Base-by-base conservation (phyloP, 2,329 filamentous ascomycete genomes). In the Colletotrichum costaricense region DNA sequence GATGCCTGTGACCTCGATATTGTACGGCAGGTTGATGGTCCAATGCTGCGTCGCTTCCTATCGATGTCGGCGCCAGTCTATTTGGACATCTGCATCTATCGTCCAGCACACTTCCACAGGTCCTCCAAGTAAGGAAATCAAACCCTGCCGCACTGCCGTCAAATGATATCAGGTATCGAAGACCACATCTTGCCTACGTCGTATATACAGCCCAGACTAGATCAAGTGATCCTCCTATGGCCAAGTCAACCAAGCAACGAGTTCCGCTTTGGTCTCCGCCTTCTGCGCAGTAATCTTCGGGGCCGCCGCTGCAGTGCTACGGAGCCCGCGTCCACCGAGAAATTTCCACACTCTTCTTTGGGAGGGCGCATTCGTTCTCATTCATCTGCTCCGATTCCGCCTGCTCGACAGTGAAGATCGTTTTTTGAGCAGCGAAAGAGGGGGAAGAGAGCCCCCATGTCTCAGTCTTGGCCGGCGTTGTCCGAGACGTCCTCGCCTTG, bases 261-360 rank as follows among this genome's bases (percentile, higher is more conserved):
- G 59, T 73, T 55, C 42, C 22, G 42, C 55, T 26, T 24, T 22
- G n/a, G 33, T 14, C 14, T 42, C 26, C 38, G 26, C 16, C 49
- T 26, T 26, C 26, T 22, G 19, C 14, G 16, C 38, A 42, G 38
- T 16, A 42, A 42, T 38, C 30, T 5, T 69, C 69, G 64, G 69
- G 16, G 69, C 28, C 49, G 28, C 49, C 69, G 69, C 52, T 42
- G 69, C 46, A 19, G 52, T 26, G 9, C 11, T 11, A n/a, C 24
- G 63, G 63, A 33, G 55, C 30, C 56, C 55, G 63, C 42, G 56
- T 67, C 42, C 63, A 63, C 24, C 68, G 26, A 35, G 24, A 33
- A 14, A 8, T 24, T 56, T 46, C 33, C 49, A 24, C 30, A 26
- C 9, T 46, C 14, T 26, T 26, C 6, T 35, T 24, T 4, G 16